Percentiles rank a stretch among this genome's conserved stretches.
These are phyloP conservation scores for Ambrosiella cleistominuta DNA, from an alignment of 2,329 filamentous ascomycete genomes.

Conservation along the genomic window DNA sequence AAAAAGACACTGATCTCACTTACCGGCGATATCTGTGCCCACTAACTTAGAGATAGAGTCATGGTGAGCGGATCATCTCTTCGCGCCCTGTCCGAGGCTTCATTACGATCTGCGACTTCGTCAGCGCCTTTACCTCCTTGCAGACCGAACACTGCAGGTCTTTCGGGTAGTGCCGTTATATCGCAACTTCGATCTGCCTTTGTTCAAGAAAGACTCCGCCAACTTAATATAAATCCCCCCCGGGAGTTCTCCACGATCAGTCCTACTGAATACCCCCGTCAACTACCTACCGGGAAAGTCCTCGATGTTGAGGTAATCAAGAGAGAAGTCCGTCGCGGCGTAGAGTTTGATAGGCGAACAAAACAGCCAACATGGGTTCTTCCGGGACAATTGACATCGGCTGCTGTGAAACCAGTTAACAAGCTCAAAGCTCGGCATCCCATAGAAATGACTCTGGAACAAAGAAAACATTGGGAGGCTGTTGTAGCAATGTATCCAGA, in stretches of 20 bases:
- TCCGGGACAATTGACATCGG: not conserved
- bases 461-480: slow-evolving; percentile 2
- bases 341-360: slow-evolving; percentile 11
- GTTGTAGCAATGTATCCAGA: slow-evolving; percentile 38
- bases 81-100: slow-evolving; percentile 10
- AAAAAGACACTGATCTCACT: too few relatives aligned
- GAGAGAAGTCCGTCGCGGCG: slow-evolving; percentile 7
- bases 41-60: not conserved
- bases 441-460: slow-evolving; percentile 4
- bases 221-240: not conserved
- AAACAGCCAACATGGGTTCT: slow-evolving; percentile 12
- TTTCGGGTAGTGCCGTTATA: not conserved
- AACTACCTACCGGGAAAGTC: not conserved
- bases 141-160: not conserved
- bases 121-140: not conserved
- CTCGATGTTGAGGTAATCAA: slow-evolving; percentile 9
- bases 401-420: not conserved
- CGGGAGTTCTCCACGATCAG: slow-evolving; percentile 1
- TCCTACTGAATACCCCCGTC: not conserved
- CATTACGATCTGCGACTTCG: not conserved
- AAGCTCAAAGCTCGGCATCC: not conserved
- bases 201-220: slow-evolving; percentile 6
- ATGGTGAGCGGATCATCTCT: slow-evolving; percentile 8
- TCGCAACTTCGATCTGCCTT: slow-evolving; percentile 3
- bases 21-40: too few relatives aligned